Percentiles rank a stretch among this genome's conserved stretches.
These are phyloP conservation scores for Golovinomyces cichoracearum DNA, from an alignment of 2,329 filamentous ascomycete species.

Conservation along the genomic window DNA sequence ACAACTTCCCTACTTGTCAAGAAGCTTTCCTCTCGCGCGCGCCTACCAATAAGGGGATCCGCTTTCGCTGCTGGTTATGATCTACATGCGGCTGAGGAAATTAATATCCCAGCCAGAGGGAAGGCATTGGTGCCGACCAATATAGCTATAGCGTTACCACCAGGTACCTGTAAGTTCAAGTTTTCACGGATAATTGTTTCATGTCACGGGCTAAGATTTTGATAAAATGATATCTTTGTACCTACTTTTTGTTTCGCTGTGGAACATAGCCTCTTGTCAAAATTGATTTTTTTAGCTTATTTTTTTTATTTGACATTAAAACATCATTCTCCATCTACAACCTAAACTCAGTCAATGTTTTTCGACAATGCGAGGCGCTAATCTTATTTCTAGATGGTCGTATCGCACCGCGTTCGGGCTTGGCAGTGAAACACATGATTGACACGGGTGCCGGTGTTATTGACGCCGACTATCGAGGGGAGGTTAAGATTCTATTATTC, in stretches of 20 bases:
- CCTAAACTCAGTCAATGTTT: too few species aligned
- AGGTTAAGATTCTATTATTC: conserved; percentile 82
- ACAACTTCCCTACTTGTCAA: conserved; percentile 31
- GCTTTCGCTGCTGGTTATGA: conserved; percentile 85
- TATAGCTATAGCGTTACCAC: conserved; percentile 71
- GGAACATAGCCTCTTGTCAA: too few species aligned
- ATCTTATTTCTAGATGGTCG: conserved; percentile 41
- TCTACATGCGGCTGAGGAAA: conserved; percentile 53
- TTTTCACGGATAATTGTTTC: neutral
- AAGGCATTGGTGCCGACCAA: conserved; percentile 77
- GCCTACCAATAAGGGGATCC: conserved; percentile 65
- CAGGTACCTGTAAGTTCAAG: conserved; percentile 49
- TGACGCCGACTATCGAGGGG: conserved; percentile 86
- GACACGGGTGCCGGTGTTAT: conserved; percentile 92
- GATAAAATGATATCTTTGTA: neutral
- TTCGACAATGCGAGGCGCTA: too few species aligned
- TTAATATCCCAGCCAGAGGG: conserved; percentile 52
- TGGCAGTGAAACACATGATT: conserved; percentile 84
- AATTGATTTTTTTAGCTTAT: too few species aligned
- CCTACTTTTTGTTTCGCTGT: too few species aligned
- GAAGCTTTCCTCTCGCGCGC: conserved; percentile 58
- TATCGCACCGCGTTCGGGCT: conserved; percentile 69
- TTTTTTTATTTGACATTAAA: too few species aligned
- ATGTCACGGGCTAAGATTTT: neutral
- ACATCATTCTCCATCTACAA: too few species aligned